Evolutionary conservation across 371 early-diverging fungal species (phyloP), one percentile per base, ranked within the genome.

Genomic region (Mucor lusitanicus): DNA sequence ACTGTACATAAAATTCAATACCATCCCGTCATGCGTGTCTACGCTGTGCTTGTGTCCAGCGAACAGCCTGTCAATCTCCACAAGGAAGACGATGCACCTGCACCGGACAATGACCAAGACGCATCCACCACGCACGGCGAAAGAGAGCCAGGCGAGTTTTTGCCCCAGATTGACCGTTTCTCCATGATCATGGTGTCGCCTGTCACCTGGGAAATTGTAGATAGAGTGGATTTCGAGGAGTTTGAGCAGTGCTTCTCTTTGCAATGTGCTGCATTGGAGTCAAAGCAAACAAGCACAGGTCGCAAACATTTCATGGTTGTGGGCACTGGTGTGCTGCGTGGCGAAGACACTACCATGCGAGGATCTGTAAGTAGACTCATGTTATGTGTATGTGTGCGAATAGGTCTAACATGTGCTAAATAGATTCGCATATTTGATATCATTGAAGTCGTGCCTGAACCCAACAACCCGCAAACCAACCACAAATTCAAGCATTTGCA

Each of bases 361-460:
- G 99, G 99, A 63, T 85, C 90, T 62, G 93, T 95, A 83, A 77
- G 87, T 59, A 25, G 4, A 35, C 11, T 23, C 3, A 4, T 25
- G 2, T 25, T 23, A 0, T 11, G 1, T 50, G 27, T 13, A 5
- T 50, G 23, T 33, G 33, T 33, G 33, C 8, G 33, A 6, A 8
- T 33, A 9, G 3, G 8, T 33, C 1, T 33, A 33, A 11, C 32
- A 58, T 56, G 32, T 59, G 42, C n/a, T 21, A 11, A 15, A 5
- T 75, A 92, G 89, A 87, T 97, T 58, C 90, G 94, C 68, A 79
- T 99, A 6, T 97, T 94, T 73, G 99, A 99, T 66, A 88, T 99
- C 50, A 95, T 97, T 77, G 94, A 96, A 74, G 97, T 99, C 21
- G 97, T 99, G 8, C 99, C 99, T 3, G 95, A 97, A 71, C 92